Conservation (phyloP, 2,329 filamentous ascomycete genomes). For the Zarea fungicola region DNA sequence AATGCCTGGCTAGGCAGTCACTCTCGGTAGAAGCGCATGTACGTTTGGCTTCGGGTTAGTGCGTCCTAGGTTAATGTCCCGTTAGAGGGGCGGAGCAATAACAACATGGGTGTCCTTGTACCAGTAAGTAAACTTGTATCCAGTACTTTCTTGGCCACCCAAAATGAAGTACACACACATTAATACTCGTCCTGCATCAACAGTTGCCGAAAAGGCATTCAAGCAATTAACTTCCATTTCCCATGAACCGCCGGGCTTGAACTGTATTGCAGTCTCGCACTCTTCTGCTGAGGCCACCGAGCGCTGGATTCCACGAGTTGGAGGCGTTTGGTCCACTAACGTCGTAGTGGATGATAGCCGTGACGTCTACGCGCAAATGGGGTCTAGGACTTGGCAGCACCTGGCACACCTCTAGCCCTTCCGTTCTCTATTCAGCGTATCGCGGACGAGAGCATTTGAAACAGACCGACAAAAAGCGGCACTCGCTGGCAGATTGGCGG, state of each 20-base stretch:
- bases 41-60: no score
- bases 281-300: conserved; percentile 48
- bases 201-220: conserved; percentile 66
- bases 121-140: conserved; percentile 46
- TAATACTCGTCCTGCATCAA: background rate
- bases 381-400: conserved; percentile 57
- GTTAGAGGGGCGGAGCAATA: no score
- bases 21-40: no score
- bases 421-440: conserved; percentile 50
- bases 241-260: conserved; percentile 40
- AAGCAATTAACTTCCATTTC: conserved; percentile 48
- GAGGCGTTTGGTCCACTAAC: conserved; percentile 51
- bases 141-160: background rate
- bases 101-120: no score
- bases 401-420: conserved; percentile 58
- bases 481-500: conserved; percentile 64
- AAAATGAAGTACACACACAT: background rate
- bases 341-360: conserved; percentile 57
- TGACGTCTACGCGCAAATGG: conserved; percentile 58
- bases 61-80: no score
- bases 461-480: conserved; percentile 59
- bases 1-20: no score
- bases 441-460: conserved; percentile 60
- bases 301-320: conserved; percentile 51
- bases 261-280: conserved; percentile 60